Evolutionary conservation across 2,329 filamentous ascomycete species (phyloP), one percentile per base, ranked within the genome.

Genomic region (Capronia epimyces): DNA sequence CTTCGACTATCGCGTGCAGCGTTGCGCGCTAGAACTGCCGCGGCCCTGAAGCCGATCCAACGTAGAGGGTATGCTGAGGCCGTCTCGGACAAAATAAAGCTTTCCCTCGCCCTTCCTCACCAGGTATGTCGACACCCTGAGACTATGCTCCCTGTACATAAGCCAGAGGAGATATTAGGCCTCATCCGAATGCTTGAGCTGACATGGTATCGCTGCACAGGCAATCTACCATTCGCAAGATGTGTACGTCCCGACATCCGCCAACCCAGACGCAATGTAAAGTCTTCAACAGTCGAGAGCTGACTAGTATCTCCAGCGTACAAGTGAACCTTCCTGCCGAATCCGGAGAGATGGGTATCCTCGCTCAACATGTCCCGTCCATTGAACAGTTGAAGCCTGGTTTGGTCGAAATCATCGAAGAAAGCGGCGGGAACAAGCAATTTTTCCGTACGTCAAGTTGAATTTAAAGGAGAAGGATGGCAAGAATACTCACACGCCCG

Each of bases 341-440:
- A 74, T 94, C 90, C 58, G 93, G 93, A 71, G 93, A 97, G 66
- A 98, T 98, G 93, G 93, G 93, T 86, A 86, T 98, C 66, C 86
- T 98, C 69, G 93, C 93, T 71, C 94, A 93, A 81, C 93, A 98
- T 82, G 93, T 98, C 66, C 90, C 93, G 61, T 89, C 90, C 57
- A 97, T 98, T 69, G 93, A 98, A 81, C 93, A 98, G 80, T 81
- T 98, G 74, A 95, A 94, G 82, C 90, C 93, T 56, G 93, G 93
- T 67, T 76, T 97, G 63, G 81, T 98, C 63, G 91, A 97, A 80
- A 80, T 98, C 68, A 82, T 97, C 63, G 91, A 97, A 80, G 93
- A 98, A 81, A 81, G 76, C 68, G 87, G 89, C 68, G 69, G 71
- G 62, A 84, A 71, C 86, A 98, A 98, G 83, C 88, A 94, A 76